Percentiles rank a stretch among this genome's conserved stretches.
Evolutionary conservation across 495 filamentous ascomycete species (phyloP).

Genomic region (Penicillium ucsense): DNA sequence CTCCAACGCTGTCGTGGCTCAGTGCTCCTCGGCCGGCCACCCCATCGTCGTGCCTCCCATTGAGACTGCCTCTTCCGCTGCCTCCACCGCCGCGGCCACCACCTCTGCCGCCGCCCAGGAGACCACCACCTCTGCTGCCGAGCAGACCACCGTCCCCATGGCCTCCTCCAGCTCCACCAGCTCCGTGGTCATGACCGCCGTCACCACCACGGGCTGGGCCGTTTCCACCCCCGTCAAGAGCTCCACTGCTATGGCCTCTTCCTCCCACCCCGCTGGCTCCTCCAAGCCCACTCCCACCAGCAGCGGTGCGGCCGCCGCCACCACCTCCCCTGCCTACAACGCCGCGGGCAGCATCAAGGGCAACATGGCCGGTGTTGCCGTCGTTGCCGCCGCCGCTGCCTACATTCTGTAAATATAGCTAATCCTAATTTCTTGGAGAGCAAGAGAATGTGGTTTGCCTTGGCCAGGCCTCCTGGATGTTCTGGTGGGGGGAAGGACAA

Average conservation of each 20-base stretch:
- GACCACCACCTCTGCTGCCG: conserved; percentile 1
- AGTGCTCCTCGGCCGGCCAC: conserved; percentile 28
- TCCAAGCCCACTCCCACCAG: conserved; percentile 8
- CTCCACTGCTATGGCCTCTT: conserved; percentile 1
- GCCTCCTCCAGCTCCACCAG: conserved; percentile 1
- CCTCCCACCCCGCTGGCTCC: conserved; percentile 7
- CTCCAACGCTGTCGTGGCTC: conserved; percentile 23
- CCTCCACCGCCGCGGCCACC: conserved; percentile 1
- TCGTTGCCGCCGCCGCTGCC: conserved; percentile 19
- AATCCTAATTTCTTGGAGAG: conserved; percentile 5
- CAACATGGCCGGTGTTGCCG: conserved; percentile 22
- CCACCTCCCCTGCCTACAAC: conserved; percentile 15
- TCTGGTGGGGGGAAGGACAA: too few relatives aligned
- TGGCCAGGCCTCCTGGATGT: background rate
- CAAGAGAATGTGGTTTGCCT: background rate
- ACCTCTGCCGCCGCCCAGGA: conserved; percentile 1
- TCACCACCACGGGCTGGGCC: conserved; percentile 3
- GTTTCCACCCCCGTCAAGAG: background rate
- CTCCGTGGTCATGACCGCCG: conserved; percentile 1
- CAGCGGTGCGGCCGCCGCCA: conserved; percentile 1
- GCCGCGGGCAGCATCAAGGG: conserved; percentile 17
- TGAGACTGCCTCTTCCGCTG: conserved; percentile 10
- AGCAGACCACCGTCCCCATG: conserved; percentile 1
- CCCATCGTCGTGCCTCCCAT: conserved; percentile 30
- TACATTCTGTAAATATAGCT: conserved; percentile 25